Evolutionary conservation across 164 flowering plant species (phyloP).

Genomic region (Nymphaea thermarum): DNA sequence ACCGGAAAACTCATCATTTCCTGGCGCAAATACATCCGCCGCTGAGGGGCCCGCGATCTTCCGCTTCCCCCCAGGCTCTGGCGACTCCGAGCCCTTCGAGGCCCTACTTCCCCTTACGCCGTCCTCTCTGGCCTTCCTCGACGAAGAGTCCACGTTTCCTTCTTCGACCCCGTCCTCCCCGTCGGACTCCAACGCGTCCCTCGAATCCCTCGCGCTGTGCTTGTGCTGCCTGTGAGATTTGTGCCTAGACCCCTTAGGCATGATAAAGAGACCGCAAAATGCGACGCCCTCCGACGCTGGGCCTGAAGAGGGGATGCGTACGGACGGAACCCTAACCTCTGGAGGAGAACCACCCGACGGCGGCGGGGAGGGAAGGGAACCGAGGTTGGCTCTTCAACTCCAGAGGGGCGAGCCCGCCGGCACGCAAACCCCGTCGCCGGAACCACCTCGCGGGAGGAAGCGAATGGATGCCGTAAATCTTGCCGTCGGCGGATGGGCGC

Average conservation of each 20-base stretch:
- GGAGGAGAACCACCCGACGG: neutral
- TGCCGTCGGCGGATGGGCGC: neutral
- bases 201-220: constrained; percentile 30
- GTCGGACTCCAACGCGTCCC: constrained; percentile 23
- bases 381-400: neutral
- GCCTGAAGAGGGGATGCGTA: neutral
- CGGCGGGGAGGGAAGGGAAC: neutral
- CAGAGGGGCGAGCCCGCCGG: neutral
- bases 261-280: constrained; percentile 7
- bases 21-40: constrained; percentile 9
- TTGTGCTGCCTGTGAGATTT: constrained; percentile 50
- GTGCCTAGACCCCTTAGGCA: constrained; percentile 61
- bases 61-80: constrained; percentile 11
- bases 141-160: constrained; percentile 3
- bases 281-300: neutral
- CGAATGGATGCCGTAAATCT: neutral
- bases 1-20: constrained; percentile 12
- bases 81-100: constrained; percentile 13
- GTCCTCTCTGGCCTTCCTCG: constrained; percentile 13
- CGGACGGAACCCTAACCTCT: neutral
- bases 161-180: constrained; percentile 8
- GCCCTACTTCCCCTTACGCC: constrained; percentile 8
- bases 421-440: neutral
- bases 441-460: neutral
- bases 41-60: constrained; percentile 6